Evolutionary conservation across 1,139 yeast species (phyloP).

Genomic region (Geotrichum histeridarum): DNA sequence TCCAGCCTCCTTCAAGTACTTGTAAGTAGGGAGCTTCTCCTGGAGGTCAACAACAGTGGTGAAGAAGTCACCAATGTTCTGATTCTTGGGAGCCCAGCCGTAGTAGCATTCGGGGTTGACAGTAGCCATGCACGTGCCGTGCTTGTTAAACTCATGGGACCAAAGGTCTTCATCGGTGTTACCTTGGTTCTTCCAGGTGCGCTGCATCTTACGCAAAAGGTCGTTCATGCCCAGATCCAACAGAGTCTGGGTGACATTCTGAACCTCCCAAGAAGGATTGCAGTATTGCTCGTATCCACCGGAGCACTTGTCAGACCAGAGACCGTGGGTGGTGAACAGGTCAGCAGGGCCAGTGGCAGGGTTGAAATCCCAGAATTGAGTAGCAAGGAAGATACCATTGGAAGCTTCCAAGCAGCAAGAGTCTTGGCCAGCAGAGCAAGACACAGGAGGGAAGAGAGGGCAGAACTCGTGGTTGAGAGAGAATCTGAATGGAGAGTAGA

Average conservation of each 20-base stretch:
- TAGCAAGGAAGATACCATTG: constrained; percentile 75
- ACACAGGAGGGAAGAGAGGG: not conserved
- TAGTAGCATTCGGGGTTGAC: constrained; percentile 64
- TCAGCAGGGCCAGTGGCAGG: constrained; percentile 78
- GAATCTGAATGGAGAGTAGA: not conserved
- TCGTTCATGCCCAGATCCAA: constrained; percentile 43
- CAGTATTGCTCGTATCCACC: constrained; percentile 76
- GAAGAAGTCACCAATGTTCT: constrained; percentile 75
- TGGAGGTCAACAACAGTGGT: constrained; percentile 59
- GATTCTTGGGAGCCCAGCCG: constrained; percentile 39
- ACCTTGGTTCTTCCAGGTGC: constrained; percentile 69
- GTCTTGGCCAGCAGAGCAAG: constrained; percentile 25
- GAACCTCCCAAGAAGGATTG: constrained; percentile 53
- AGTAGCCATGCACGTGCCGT: constrained; percentile 86
- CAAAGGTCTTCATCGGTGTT: constrained; percentile 74
- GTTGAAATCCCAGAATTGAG: constrained; percentile 90
- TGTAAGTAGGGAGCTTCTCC: constrained; percentile 61
- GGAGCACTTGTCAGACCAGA: constrained; percentile 79
- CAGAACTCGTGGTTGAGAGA: not conserved
- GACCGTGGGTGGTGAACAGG: constrained; percentile 75
- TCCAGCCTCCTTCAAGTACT: constrained; percentile 61
- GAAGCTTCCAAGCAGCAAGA: constrained; percentile 83
- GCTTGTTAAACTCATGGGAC: constrained; percentile 93
- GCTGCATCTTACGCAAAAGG: constrained; percentile 53
- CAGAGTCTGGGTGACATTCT: constrained; percentile 51